phyloP scores from a whole-genome alignment of 2,329 filamentous ascomycete species.

The Trichophyton mentagrophytes region DNA sequence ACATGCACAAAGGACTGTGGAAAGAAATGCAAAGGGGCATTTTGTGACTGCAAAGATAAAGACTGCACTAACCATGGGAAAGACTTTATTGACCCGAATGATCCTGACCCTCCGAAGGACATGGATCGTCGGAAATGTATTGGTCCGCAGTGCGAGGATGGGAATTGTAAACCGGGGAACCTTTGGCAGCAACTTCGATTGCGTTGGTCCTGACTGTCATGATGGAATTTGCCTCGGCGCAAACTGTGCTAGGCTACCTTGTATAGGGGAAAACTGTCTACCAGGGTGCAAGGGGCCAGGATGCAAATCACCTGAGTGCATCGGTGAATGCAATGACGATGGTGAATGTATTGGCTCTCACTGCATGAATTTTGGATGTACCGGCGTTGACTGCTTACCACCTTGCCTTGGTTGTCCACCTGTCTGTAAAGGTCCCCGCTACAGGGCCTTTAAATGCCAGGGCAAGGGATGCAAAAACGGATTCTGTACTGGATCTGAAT shows the following conservation, averaged over 20 bases:
- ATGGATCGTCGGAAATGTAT: neutral
- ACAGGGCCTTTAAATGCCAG: neutral
- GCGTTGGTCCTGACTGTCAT: constrained; percentile 4
- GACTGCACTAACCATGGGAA: neutral
- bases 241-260: neutral
- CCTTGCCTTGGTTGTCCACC: constrained; percentile 1
- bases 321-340: neutral
- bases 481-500: neutral
- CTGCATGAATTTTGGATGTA: constrained; percentile 6
- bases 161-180: neutral
- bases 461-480: constrained; percentile 1
- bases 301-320: neutral
- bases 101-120: neutral
- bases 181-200: constrained; percentile 2
- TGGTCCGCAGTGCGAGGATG: neutral
- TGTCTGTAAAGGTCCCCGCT: neutral
- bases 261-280: neutral
- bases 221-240: constrained; percentile 5
- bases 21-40: constrained; percentile 4
- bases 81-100: constrained; percentile 7
- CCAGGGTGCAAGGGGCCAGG: neutral
- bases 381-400: neutral
- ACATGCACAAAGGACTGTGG: constrained; percentile 2
- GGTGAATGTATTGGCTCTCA: neutral
- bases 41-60: neutral